Conservation (phyloP, 768 basidiomycete species). For the Lactarius sp. region DNA sequence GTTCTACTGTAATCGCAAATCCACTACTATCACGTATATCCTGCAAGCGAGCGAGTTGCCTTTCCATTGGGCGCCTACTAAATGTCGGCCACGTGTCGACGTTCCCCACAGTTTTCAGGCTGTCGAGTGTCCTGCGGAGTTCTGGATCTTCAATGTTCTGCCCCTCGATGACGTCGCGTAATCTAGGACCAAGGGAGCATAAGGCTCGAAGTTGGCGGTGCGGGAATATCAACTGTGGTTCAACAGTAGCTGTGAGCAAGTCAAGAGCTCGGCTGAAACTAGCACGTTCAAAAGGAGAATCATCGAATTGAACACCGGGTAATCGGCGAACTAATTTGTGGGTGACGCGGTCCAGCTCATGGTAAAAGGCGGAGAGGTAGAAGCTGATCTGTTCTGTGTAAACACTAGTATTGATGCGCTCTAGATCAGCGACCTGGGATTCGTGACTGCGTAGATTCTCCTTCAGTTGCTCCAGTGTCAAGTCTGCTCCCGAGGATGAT, state of each 20-base stretch:
- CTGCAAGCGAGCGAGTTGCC: too few relatives aligned
- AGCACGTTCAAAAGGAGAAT: neutral
- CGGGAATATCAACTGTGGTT: neutral
- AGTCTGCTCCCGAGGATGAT: neutral
- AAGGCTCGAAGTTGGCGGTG: neutral
- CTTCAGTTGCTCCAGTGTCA: conserved; percentile 4
- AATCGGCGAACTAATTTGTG: conserved; percentile 1
- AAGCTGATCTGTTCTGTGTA: neutral
- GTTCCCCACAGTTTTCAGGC: neutral
- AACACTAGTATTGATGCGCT: neutral
- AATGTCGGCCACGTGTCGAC: neutral
- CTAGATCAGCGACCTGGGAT: conserved; percentile 1
- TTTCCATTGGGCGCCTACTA: too few relatives aligned
- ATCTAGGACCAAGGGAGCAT: neutral
- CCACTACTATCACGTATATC: too few relatives aligned
- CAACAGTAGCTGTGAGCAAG: neutral
- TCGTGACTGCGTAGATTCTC: neutral
- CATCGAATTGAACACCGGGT: conserved; percentile 1
- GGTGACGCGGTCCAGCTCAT: neutral
- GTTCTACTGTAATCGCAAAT: too few relatives aligned
- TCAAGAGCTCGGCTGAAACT: neutral
- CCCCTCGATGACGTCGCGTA: neutral
- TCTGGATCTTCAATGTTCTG: too few relatives aligned
- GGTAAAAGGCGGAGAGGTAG: neutral
- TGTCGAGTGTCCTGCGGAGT: neutral